Base-by-base conservation (phyloP, 148 eudicot genomes). In the Fagopyrum tataricum region DNA sequence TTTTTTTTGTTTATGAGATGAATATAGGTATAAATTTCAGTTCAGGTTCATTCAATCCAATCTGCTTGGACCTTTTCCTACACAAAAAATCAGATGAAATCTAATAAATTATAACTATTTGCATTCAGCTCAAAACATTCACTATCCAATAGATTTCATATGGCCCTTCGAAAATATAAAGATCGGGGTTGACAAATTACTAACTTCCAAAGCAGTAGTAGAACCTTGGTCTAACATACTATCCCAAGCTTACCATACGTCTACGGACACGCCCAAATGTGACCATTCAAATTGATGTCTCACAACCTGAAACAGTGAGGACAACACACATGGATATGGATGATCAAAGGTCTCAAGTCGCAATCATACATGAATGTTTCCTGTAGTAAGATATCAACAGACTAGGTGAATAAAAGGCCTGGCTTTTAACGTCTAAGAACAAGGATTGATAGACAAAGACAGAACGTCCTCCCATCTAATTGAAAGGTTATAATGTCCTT, bases 261-360 rank as follows among this genome's bases (percentile, higher is more conserved):
- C 58, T 3, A 21, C 6, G 4, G 58, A 52, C 23, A 4, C 9
- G 23, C 37, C 18, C 59, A 53, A 53, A 53, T 53, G 26, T 23
- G 21, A 56, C 64, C 37, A 23, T 21, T 21, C 64, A 21, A 56
- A 20, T 21, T 7, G 37, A 56, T 56, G 37, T 56, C 23, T 56
- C 64, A 56, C 64, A 21, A 23, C 64, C 37, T 56, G 64, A 56
- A 56, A 23, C 64, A 56, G 20, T 21, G 64, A 13, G 64, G 64
- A 56, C 20, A 20, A 4, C 4, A 56, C 20, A 23, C 59, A n/a
- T 53, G 59, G 5, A 6, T n/a, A 53, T 53, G 23, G 59, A 31
- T 1, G 24, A 53, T 53, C 18, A 53, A 18, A 6, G 59, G 23
- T n/a, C 23, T 53, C 59, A 20, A 18, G 59, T 53, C 59, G 9